phyloP scores from a whole-genome alignment of 2,329 filamentous ascomycete genomes.

The Xylariales sp. region DNA sequence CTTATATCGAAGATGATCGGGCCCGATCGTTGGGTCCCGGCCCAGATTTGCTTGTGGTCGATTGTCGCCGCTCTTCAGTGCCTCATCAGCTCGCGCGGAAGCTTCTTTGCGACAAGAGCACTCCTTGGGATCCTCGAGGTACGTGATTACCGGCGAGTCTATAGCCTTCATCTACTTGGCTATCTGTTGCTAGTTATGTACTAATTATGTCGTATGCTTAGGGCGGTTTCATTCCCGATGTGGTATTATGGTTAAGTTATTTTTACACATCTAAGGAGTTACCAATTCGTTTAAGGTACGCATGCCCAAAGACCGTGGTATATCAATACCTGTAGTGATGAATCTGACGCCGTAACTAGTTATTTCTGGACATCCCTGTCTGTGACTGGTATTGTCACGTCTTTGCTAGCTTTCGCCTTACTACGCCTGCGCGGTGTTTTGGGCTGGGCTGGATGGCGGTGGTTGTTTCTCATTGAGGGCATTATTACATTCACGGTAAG shows the following conservation, averaged over 20 bases:
- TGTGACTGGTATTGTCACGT: constrained; percentile 50
- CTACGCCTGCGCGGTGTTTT: constrained; percentile 54
- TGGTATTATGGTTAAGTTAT: constrained; percentile 51
- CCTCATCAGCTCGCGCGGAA: constrained; percentile 41
- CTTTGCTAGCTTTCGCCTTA: constrained; percentile 53
- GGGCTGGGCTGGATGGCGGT: constrained; percentile 56
- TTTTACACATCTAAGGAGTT: constrained; percentile 53
- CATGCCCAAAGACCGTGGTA: background rate
- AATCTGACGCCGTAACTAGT: constrained; percentile 29
- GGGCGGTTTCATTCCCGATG: constrained; percentile 52
- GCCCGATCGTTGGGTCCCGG: constrained; percentile 50
- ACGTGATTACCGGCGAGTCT: background rate
- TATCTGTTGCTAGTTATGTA: background rate
- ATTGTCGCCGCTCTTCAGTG: constrained; percentile 48
- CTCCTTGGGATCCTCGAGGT: constrained; percentile 48
- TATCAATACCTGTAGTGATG: background rate
- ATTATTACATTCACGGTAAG: constrained; percentile 59
- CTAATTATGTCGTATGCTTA: constrained; percentile 25
- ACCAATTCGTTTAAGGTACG: constrained; percentile 53
- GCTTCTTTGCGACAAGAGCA: constrained; percentile 44
- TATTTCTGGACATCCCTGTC: constrained; percentile 55
- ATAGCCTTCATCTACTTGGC: background rate
- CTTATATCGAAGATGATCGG: constrained; percentile 65
- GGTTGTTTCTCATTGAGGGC: constrained; percentile 68
- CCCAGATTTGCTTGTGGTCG: constrained; percentile 50